A percentile compares a stretch with the other conserved stretches of the same genome.
Conservation (phyloP, 2,329 filamentous ascomycete species). For the Xylariales sp. region DNA sequence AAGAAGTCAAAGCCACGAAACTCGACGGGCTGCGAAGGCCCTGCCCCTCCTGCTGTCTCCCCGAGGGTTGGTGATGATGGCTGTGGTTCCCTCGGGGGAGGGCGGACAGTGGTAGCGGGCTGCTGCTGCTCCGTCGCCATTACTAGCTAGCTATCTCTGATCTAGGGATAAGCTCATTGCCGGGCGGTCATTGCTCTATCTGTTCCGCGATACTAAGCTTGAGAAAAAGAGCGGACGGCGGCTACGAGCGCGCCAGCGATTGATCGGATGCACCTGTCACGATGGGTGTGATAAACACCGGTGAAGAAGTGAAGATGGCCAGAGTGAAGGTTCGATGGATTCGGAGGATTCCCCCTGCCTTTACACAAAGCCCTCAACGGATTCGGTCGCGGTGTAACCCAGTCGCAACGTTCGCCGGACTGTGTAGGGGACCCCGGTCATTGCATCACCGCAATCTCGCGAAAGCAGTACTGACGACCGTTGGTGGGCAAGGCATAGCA, state of each 20-base stretch:
- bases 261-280: conserved; percentile 8
- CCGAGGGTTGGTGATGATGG: conserved; percentile 26
- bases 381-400: conserved; percentile 22
- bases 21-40: conserved; percentile 41
- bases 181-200: conserved; percentile 28
- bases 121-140: conserved; percentile 43
- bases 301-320: conserved; percentile 1
- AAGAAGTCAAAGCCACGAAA: conserved; percentile 51
- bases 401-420: conserved; percentile 15
- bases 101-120: conserved; percentile 28
- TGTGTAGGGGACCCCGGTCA: conserved; percentile 31
- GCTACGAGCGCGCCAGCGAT: conserved; percentile 35
- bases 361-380: conserved; percentile 22
- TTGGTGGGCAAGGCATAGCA: conserved; percentile 12
- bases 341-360: conserved; percentile 24
- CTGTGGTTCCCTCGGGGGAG: conserved; percentile 35
- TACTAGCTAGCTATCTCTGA: conserved; percentile 31
- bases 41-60: conserved; percentile 16
- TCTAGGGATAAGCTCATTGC: conserved; percentile 38
- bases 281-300: conserved; percentile 13
- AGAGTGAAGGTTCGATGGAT: conserved; percentile 1
- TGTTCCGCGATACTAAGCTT: background rate
- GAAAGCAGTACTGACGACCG: background rate
- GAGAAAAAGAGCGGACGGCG: conserved; percentile 43
- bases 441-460: conserved; percentile 35